These are phyloP conservation scores for Graphilbum ipis-grandicollis DNA, from an alignment of 2,329 filamentous ascomycete genomes.

Conservation along the genomic window DNA sequence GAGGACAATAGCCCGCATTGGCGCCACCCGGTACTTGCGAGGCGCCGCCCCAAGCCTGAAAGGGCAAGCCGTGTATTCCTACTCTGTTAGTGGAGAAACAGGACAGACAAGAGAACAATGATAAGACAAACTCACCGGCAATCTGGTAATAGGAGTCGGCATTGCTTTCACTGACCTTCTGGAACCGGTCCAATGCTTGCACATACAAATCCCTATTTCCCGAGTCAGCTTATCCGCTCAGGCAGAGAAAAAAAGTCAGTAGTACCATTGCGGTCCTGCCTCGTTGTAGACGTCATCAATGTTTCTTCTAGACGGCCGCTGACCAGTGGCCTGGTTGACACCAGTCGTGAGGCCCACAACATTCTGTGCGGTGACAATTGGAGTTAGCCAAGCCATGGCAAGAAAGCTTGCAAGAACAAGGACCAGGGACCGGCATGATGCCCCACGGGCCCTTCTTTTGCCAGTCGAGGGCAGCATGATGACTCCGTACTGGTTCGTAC, in stretches of 20 bases:
- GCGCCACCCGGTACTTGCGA: constrained; percentile 17
- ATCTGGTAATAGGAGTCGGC: constrained; percentile 32
- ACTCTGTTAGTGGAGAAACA: background rate
- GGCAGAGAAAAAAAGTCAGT: background rate
- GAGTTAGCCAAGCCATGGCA: background rate
- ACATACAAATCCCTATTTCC: constrained; percentile 37
- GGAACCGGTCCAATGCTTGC: constrained; percentile 24
- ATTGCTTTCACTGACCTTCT: constrained; percentile 22
- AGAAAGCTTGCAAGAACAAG: background rate
- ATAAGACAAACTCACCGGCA: constrained; percentile 18
- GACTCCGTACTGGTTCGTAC: too few relatives aligned
- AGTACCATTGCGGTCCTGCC: constrained; percentile 26
- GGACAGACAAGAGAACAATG: background rate
- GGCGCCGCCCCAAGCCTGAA: constrained; percentile 18
- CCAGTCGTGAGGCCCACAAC: constrained; percentile 21
- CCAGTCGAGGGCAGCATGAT: background rate
- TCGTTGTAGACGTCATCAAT: constrained; percentile 26
- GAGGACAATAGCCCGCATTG: constrained; percentile 25
- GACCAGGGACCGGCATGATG: background rate
- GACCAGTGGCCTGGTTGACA: constrained; percentile 18
- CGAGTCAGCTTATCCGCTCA: background rate
- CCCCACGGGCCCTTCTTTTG: background rate
- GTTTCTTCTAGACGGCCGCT: constrained; percentile 25
- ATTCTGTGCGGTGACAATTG: constrained; percentile 1
- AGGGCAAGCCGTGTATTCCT: constrained; percentile 18